These are phyloP conservation scores for Beauveria varroae DNA, from an alignment of 2,329 filamentous ascomycete genomes.

Conservation along the genomic window DNA sequence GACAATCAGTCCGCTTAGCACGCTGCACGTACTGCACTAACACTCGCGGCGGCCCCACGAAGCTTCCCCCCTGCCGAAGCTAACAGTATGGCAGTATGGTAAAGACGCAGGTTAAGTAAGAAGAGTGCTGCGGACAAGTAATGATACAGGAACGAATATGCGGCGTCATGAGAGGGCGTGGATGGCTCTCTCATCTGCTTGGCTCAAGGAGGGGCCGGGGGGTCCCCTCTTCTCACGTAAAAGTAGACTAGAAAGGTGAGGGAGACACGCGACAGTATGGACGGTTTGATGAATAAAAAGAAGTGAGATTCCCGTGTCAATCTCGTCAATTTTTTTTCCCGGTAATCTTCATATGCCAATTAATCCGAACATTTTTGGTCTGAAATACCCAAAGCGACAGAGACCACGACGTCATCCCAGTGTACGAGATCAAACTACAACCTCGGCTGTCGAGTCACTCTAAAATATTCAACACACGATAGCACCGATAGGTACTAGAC, in stretches of 20 bases:
- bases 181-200: slow-evolving; percentile 3
- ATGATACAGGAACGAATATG: background rate
- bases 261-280: background rate
- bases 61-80: background rate
- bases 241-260: background rate
- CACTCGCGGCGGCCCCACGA: background rate
- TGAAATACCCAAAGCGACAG: background rate
- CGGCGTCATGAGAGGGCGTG: background rate
- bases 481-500: background rate
- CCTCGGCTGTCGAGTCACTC: slow-evolving; percentile 7
- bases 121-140: background rate
- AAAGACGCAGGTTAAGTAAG: background rate
- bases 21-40: slow-evolving; percentile 4
- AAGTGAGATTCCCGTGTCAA: background rate
- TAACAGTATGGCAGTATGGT: slow-evolving; percentile 4
- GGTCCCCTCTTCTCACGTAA: slow-evolving; percentile 12
- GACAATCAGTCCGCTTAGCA: background rate
- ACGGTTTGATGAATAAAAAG: background rate
- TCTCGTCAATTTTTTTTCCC: background rate
- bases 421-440: background rate
- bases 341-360: background rate
- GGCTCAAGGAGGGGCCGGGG: background rate
- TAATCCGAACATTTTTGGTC: background rate
- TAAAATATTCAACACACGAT: background rate
- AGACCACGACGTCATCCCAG: background rate